Base-by-base conservation (phyloP, 2,329 filamentous ascomycete species). In the Arthroderma sp. region DNA sequence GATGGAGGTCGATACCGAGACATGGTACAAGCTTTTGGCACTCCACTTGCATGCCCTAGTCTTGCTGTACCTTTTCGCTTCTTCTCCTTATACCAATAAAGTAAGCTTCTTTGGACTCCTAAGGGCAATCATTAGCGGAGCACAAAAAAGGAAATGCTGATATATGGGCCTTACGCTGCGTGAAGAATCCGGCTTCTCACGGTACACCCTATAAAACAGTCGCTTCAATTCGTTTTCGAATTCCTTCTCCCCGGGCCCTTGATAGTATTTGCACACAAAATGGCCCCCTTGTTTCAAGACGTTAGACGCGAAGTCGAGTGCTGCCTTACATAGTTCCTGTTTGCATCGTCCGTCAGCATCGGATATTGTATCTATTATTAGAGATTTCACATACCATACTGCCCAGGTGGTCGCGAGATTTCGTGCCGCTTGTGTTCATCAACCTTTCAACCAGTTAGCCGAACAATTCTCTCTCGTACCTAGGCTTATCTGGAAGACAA, bases 241-340 rank as follows among this genome's bases (percentile, higher is more conserved):
- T 1, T 75, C 76, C 72, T 87, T 91, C 67, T 97, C 91, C 70
- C 96, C 91, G 4, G 79, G 71, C 2, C 93, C 93, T 70, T 95
- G 88, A 71, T 97, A 98, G 72, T 95, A 98, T 72, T 98, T 98
- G 80, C 91, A 96, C 47, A 98, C 81, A 65, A 98, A 95, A 69
- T 95, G 86, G 1, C 94, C 93, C 19, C 88, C 89, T 2, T 81
- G 73, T 64, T 82, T 85, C 21, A 98, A 79, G 6, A 88, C 93
- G 64, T 95, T 88, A 71, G 84, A 88, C 54, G 86, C 84, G 73
- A 98, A 98, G 13, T 79, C 78, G 44, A 98, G 77, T 2, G 93
- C 93, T 23, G 91, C 88, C 61, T 80, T 76, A 72, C 93, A 98
- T 41, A 98, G 83, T 69, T 96, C 90, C 93, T 97, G 15, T 49